A percentile compares a stretch with the other conserved stretches of the same genome.
Conservation (phyloP, 139 green algal genomes). For the Protoeuglena noctilucae region DNA sequence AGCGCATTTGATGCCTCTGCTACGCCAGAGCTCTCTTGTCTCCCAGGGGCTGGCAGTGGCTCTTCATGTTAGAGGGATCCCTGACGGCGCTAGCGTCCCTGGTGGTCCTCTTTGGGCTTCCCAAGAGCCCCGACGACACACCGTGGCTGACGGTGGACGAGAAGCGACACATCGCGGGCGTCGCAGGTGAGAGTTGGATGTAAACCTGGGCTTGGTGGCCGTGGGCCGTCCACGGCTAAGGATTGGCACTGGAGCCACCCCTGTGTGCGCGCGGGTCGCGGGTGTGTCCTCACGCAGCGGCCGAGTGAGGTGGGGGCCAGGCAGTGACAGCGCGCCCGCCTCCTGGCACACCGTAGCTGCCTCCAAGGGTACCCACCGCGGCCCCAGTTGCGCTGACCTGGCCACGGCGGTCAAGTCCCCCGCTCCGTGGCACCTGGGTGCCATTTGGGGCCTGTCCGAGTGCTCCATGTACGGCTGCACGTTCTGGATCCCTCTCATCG, state of each 20-base stretch:
- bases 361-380: neutral
- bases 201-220: too few species aligned
- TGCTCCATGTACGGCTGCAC: neutral
- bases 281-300: too few species aligned
- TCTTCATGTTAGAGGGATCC: neutral
- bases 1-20: too few species aligned
- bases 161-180: neutral
- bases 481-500: neutral
- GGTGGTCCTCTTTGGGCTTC: neutral
- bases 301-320: too few species aligned
- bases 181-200: too few species aligned
- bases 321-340: neutral
- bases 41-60: conserved; percentile 4
- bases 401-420: too few species aligned
- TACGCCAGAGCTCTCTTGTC: too few species aligned
- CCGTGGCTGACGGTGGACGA: neutral
- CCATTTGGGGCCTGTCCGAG: neutral
- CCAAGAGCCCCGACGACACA: neutral
- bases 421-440: neutral
- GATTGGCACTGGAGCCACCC: too few species aligned
- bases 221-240: too few species aligned
- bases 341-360: neutral
- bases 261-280: too few species aligned
- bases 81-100: neutral
- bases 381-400: neutral